Percentiles rank a stretch among this genome's conserved stretches.
These are phyloP conservation scores for Phalaenopsis equestris DNA, from an alignment of 106 monocot species.

Conservation along the genomic window DNA sequence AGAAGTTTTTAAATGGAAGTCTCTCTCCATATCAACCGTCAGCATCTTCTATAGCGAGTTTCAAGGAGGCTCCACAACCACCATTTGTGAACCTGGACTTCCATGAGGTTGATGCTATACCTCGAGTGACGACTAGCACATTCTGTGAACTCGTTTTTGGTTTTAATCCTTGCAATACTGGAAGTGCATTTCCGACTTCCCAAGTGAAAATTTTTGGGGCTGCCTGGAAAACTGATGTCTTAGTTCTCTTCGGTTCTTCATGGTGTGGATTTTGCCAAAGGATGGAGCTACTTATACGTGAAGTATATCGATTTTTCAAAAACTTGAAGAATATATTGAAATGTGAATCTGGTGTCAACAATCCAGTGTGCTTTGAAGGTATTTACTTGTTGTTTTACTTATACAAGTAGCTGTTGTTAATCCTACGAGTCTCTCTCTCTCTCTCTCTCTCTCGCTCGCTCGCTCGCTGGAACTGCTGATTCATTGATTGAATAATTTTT, in stretches of 20 bases:
- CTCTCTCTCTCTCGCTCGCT: background rate
- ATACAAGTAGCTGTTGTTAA: background rate
- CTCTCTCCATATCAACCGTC: constrained; percentile 65
- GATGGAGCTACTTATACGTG: constrained; percentile 79
- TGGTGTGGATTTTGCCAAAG: constrained; percentile 94
- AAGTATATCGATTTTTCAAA: constrained; percentile 67
- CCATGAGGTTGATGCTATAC: constrained; percentile 68
- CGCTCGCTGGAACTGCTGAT: background rate
- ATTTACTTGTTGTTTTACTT: constrained; percentile 4
- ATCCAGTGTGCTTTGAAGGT: constrained; percentile 36
- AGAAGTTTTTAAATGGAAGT: constrained; percentile 58
- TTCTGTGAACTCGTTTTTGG: constrained; percentile 68
- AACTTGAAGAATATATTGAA: constrained; percentile 21
- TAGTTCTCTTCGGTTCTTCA: constrained; percentile 73
- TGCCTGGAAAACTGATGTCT: constrained; percentile 49
- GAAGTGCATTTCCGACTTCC: constrained; percentile 2
- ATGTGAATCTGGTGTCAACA: constrained; percentile 10
- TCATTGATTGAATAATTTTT: background rate
- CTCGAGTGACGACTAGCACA: constrained; percentile 42
- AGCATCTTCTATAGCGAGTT: constrained; percentile 18
- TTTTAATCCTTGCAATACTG: constrained; percentile 25
- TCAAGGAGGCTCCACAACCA: constrained; percentile 50
- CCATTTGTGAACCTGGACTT: constrained; percentile 93
- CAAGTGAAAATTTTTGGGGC: constrained; percentile 13
- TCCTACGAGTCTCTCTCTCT: background rate